Base-by-base conservation (phyloP, 2,329 filamentous ascomycete genomes). In the Aquanectria penicillioides region DNA sequence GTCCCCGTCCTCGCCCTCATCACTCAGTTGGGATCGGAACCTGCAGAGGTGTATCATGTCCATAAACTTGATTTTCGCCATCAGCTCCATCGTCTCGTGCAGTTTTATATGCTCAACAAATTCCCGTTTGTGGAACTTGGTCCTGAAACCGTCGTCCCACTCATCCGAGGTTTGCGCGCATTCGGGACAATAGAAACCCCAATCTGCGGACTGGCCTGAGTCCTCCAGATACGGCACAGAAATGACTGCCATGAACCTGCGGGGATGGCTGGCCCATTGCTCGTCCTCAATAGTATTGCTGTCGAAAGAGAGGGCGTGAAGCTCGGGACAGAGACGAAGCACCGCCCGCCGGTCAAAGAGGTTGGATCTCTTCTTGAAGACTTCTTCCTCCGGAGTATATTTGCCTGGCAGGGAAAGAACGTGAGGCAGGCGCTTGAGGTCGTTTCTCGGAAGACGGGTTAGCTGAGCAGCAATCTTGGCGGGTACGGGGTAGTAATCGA, bases 401-500 rank as follows among this genome's bases (percentile, higher is more conserved):
- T 22, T 28, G 18, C 56, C 60, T 12, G 52, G 57, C 10, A 65
- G 37, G 28, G 43, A 57, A 22, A 44, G 22, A 20, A 57, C 20
- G 13, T 43, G 23, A 1, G 57, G 53, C 6, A 57, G 10, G 8
- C 20, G 10, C 26, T 25, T 8, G 5, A 47, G 26, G 3, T 36
- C 43, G 15, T 25, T 36, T 13, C 25, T 49, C 7, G 18, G 13
- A 4, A 55, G 9, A 8, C 28, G n/a, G 20, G 17, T 31, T 8
- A 6, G 6, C 11, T n/a, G 33, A 2, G 46, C 11, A 12, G 51
- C 31, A 6, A 15, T 13, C 6, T 12, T 11, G 25, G 23, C 26
- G 2, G 57, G 37, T 10, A 73, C 22, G 15, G 75, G 74, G 37
- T 72, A 65, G 54, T 74, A 78, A 31, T 58, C 52, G 2, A 26